Evolutionary conservation across 805 yeast species (phyloP).

Genomic region (Zygosaccharomyces bailii): DNA sequence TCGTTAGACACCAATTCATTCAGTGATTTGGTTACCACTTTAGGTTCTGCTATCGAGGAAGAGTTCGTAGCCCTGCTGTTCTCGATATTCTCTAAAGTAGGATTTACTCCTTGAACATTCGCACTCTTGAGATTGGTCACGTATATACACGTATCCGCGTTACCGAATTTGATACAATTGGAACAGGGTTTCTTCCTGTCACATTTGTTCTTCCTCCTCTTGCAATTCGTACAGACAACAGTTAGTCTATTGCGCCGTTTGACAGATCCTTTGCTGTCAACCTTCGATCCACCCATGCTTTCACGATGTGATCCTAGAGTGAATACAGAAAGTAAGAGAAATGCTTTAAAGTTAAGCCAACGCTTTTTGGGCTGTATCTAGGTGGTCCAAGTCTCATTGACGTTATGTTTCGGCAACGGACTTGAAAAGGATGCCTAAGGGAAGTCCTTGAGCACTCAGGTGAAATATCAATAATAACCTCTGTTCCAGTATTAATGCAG

Average conservation of each 20-base stretch:
- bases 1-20: not conserved
- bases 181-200: constrained; percentile 30
- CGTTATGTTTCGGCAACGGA: not conserved
- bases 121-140: constrained; percentile 3
- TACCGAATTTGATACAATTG: constrained; percentile 23
- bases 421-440: not conserved
- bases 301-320: not conserved
- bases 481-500: no score
- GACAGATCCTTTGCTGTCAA: constrained; percentile 1
- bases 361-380: not conserved
- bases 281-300: not conserved
- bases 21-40: not conserved
- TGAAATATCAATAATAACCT: not conserved
- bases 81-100: not conserved
- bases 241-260: constrained; percentile 29
- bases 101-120: not conserved
- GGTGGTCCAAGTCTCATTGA: not conserved
- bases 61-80: not conserved
- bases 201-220: constrained; percentile 33
- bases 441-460: not conserved
- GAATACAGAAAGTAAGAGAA: no score
- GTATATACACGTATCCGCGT: constrained; percentile 22
- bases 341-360: no score
- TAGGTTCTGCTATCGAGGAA: not conserved
- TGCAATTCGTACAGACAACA: constrained; percentile 35